Evolutionary conservation across 305 asterid genomes (phyloP).

Genomic region (Fraxinus latifolia): DNA sequence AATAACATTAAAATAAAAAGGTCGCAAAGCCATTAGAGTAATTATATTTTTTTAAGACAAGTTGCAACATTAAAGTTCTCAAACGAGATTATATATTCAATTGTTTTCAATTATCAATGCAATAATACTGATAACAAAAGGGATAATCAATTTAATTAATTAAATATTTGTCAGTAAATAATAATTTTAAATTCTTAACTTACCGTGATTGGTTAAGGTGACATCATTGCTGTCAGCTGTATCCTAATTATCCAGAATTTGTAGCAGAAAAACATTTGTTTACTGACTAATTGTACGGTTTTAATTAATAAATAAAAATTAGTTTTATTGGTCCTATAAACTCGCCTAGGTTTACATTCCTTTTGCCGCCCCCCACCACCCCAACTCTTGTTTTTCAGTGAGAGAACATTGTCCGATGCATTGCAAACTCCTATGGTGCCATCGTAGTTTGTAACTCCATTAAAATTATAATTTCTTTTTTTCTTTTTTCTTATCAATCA

Average conservation of each 20-base stretch:
- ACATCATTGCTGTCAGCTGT: not conserved
- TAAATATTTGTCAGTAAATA: not conserved
- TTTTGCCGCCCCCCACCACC: not conserved
- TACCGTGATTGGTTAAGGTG: not conserved
- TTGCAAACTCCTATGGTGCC: not conserved
- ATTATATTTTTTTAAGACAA: not conserved
- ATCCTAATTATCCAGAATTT: too few relatives aligned
- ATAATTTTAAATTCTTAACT: not conserved
- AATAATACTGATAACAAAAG: not conserved
- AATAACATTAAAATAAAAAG: too few relatives aligned
- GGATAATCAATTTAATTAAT: not conserved
- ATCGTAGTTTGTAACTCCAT: not conserved
- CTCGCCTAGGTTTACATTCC: conserved; percentile 22
- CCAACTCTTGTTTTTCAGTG: conserved; percentile 6
- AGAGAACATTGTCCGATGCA: not conserved
- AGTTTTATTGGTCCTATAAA: not conserved
- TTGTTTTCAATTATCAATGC: not conserved
- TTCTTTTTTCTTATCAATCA: too few relatives aligned
- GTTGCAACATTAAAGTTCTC: not conserved
- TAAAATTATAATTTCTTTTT: too few relatives aligned
- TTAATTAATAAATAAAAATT: not conserved
- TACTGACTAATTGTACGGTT: too few relatives aligned
- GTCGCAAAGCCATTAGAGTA: not conserved
- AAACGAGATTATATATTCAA: not conserved
- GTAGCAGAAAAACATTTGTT: not conserved